Evolutionary conservation across 495 filamentous ascomycete species (phyloP).

Genomic region (Trichoderma gamsii): DNA sequence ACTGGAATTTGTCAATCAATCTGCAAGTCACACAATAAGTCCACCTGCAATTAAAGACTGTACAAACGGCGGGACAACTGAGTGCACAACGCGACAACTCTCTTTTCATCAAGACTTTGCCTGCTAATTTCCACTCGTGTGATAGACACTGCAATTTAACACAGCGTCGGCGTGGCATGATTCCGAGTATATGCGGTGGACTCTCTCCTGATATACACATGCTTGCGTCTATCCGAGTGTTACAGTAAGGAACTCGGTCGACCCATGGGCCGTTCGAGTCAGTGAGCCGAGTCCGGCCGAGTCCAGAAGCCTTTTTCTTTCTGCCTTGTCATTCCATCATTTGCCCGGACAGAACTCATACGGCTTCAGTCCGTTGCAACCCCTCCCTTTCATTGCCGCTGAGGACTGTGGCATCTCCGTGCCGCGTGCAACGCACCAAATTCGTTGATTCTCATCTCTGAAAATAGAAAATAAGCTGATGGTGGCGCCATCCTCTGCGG

Average conservation of each 20-base stretch:
- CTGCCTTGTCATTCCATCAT: background rate
- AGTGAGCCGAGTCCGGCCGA: background rate
- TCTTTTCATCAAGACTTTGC: background rate
- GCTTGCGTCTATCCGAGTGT: background rate
- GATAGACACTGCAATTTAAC: background rate
- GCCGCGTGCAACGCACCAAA: background rate
- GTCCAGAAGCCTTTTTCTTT: background rate
- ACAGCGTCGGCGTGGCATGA: background rate
- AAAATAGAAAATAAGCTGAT: slow-evolving; percentile 3
- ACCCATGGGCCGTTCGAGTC: background rate
- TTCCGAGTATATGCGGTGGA: background rate
- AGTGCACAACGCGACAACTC: background rate
- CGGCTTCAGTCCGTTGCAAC: background rate
- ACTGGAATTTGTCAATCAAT: too few relatives aligned
- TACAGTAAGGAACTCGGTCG: background rate
- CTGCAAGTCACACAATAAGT: too few relatives aligned
- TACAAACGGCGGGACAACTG: too few relatives aligned
- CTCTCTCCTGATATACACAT: background rate
- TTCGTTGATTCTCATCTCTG: background rate
- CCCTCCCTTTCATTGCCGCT: background rate
- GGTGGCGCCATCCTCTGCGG: slow-evolving; percentile 11
- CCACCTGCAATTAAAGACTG: too few relatives aligned
- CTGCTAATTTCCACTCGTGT: background rate
- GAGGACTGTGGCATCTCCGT: background rate
- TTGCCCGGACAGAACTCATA: background rate